Evolutionary conservation across 768 basidiomycete genomes (phyloP).

Genomic region (Pholiota microspora): DNA sequence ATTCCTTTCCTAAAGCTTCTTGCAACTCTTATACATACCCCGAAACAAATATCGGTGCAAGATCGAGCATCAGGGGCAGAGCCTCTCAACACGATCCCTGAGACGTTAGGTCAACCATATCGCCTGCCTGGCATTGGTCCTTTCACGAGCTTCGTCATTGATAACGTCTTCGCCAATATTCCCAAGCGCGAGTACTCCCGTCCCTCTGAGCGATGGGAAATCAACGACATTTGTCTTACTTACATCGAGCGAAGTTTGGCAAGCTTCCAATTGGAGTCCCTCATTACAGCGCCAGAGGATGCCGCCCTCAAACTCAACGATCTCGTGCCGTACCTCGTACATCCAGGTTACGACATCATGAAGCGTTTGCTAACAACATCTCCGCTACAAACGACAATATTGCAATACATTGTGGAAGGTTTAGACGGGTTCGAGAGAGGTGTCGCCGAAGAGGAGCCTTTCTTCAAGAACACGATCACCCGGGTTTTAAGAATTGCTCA

Average conservation of each 20-base stretch:
- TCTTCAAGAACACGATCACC: conserved; percentile 71
- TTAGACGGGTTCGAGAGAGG: conserved; percentile 73
- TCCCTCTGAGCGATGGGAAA: conserved; percentile 80
- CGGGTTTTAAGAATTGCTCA: conserved; percentile 81
- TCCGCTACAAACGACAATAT: conserved; percentile 66
- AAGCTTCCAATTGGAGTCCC: conserved; percentile 74
- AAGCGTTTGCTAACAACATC: conserved; percentile 73
- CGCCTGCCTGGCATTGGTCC: conserved; percentile 79
- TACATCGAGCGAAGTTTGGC: conserved; percentile 85
- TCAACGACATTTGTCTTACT: conserved; percentile 80
- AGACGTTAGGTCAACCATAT: conserved; percentile 76
- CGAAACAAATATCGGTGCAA: conserved; percentile 65
- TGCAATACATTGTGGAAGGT: conserved; percentile 81
- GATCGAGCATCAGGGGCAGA: conserved; percentile 59
- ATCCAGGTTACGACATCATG: conserved; percentile 89
- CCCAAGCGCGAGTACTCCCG: conserved; percentile 71
- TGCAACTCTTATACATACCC: conserved; percentile 78
- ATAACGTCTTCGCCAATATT: conserved; percentile 83
- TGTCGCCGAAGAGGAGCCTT: conserved; percentile 65
- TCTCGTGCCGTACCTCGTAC: conserved; percentile 56
- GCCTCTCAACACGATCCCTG: conserved; percentile 73
- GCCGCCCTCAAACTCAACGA: conserved; percentile 46
- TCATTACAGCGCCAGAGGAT: conserved; percentile 61
- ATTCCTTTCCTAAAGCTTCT: conserved; percentile 86
- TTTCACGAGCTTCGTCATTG: conserved; percentile 83